phyloP scores from a whole-genome alignment of 495 filamentous ascomycete species.

The Hypoxylon intermedium region DNA sequence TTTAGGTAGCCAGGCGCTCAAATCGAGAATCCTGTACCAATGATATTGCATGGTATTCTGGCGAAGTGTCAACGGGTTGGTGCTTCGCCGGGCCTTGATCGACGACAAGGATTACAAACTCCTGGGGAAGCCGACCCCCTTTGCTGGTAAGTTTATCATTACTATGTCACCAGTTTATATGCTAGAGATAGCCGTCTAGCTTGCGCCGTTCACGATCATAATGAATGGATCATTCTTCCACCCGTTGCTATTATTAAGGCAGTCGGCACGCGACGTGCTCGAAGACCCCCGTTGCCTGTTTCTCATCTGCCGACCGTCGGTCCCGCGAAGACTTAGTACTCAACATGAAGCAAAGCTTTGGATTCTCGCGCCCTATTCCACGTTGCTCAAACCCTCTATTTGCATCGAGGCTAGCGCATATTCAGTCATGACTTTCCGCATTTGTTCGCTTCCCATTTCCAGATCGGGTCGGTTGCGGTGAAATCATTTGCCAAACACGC shows the following conservation, averaged over 20 bases:
- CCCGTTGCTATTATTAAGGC: not conserved
- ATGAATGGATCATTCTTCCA: not conserved
- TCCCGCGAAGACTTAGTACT: constrained; percentile 13
- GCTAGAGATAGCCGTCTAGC: not conserved
- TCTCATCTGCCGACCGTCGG: constrained; percentile 24
- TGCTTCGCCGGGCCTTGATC: constrained; percentile 32
- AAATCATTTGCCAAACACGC: constrained; percentile 35
- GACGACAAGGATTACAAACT: constrained; percentile 29
- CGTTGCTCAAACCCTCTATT: constrained; percentile 34
- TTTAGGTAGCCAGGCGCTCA: constrained; percentile 29
- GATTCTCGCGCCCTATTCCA: constrained; percentile 10
- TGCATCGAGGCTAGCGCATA: constrained; percentile 25
- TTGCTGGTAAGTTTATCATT: constrained; percentile 5
- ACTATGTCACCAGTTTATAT: constrained; percentile 3
- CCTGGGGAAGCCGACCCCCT: constrained; percentile 10
- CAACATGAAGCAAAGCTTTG: constrained; percentile 29
- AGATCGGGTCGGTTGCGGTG: constrained; percentile 28
- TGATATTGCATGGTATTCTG: constrained; percentile 11
- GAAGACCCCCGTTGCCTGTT: constrained; percentile 8
- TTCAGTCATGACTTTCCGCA: constrained; percentile 31
- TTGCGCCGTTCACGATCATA: not conserved
- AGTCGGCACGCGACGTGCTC: constrained; percentile 11
- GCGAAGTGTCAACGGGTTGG: constrained; percentile 40
- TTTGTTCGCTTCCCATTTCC: constrained; percentile 45
- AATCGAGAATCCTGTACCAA: constrained; percentile 21